phyloP scores from a whole-genome alignment of 352 stramenopile genomes.

The Discostella stelligera region DNA sequence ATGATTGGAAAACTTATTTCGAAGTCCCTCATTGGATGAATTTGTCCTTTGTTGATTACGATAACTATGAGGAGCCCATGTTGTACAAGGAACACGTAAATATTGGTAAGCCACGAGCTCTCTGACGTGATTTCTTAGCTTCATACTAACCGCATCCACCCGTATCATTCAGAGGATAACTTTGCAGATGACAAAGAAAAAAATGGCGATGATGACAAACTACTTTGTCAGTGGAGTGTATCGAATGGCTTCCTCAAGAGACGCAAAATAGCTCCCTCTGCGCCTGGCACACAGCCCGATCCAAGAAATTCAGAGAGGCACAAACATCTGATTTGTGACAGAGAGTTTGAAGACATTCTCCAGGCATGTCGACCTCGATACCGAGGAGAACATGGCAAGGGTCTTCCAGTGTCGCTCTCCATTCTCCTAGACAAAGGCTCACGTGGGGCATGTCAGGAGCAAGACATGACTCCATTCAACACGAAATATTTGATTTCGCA shows the following conservation, averaged over 20 bases:
- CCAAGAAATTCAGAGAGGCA: slow-evolving; percentile 30
- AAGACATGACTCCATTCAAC: background rate
- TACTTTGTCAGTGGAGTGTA: slow-evolving; percentile 33
- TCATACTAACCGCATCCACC: background rate
- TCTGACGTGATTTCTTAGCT: background rate
- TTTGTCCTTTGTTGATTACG: slow-evolving; percentile 80
- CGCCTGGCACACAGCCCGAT: slow-evolving; percentile 29
- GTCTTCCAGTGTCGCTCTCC: slow-evolving; percentile 38
- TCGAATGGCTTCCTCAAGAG: slow-evolving; percentile 51
- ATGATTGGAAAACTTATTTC: slow-evolving; percentile 82
- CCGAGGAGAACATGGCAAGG: slow-evolving; percentile 52
- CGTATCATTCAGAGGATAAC: slow-evolving; percentile 14
- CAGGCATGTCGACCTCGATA: slow-evolving; percentile 74
- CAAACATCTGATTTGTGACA: slow-evolving; percentile 72
- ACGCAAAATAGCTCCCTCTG: slow-evolving; percentile 1
- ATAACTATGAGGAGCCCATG: slow-evolving; percentile 50
- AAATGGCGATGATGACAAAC: slow-evolving; percentile 29
- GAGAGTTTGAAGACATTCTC: slow-evolving; percentile 80
- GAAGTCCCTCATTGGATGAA: slow-evolving; percentile 92
- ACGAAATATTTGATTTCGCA: slow-evolving; percentile 10
- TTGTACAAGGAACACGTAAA: slow-evolving; percentile 47
- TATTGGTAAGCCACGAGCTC: slow-evolving; percentile 32
- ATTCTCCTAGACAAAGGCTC: slow-evolving; percentile 37
- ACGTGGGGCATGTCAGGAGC: background rate
- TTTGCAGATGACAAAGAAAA: slow-evolving; percentile 10